phyloP scores from a whole-genome alignment of 192 early-diverging fungal genomes.

The Podila verticillata region DNA sequence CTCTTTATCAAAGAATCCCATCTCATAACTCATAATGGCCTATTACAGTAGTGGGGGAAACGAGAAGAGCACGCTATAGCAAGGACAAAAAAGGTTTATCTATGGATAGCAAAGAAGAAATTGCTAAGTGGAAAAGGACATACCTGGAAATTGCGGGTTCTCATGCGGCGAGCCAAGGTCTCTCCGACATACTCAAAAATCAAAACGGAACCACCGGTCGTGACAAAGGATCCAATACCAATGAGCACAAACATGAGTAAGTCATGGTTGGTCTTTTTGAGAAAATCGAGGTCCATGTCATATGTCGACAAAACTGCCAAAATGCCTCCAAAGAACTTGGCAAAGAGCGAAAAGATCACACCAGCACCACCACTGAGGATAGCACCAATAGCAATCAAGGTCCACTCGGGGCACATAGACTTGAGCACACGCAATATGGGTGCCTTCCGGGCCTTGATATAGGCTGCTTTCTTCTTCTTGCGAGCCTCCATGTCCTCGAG shows the following conservation, averaged over 20 bases:
- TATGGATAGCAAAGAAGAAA: neutral
- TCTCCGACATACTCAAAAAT: slow-evolving; percentile 41
- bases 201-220: slow-evolving; percentile 39
- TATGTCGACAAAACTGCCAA: neutral
- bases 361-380: slow-evolving; percentile 74
- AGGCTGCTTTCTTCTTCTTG: slow-evolving; percentile 45
- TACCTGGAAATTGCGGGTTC: slow-evolving; percentile 39
- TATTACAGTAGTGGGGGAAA: too few relatives aligned
- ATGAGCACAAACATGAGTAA: slow-evolving; percentile 55
- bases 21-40: slow-evolving; percentile 84
- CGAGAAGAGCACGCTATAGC: too few relatives aligned
- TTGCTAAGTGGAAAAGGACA: neutral
- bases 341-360: slow-evolving; percentile 82
- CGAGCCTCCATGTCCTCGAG: slow-evolving; percentile 46
- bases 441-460: slow-evolving; percentile 55
- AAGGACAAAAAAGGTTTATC: too few relatives aligned
- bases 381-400: slow-evolving; percentile 63
- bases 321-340: slow-evolving; percentile 73
- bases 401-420: slow-evolving; percentile 66
- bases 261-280: slow-evolving; percentile 54
- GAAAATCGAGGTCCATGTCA: neutral
- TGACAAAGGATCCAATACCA: slow-evolving; percentile 59
- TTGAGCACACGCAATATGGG: slow-evolving; percentile 62
- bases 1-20: slow-evolving; percentile 85
- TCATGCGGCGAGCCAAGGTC: slow-evolving; percentile 42